Percentiles rank a stretch among this genome's conserved stretches.
phyloP scores from a whole-genome alignment of 495 filamentous ascomycete genomes.

The Tetracladium marchalianum region DNA sequence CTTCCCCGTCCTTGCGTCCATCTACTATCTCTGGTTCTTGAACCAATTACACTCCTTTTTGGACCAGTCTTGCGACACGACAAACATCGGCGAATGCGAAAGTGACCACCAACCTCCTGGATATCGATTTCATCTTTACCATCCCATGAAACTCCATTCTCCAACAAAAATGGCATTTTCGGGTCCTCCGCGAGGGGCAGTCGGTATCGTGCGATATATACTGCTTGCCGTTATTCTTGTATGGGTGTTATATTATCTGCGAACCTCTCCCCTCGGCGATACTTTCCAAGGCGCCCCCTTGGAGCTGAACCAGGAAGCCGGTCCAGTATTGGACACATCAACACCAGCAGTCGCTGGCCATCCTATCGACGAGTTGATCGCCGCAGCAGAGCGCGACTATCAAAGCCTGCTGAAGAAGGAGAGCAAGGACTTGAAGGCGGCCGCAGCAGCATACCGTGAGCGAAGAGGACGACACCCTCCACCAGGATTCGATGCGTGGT shows the following conservation, averaged over 20 bases:
- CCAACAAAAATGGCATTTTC: slow-evolving; percentile 16
- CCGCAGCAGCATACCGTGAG: slow-evolving; percentile 51
- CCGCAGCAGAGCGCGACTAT: slow-evolving; percentile 31
- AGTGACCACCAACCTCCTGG: too few relatives aligned
- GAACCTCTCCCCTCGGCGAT: background rate
- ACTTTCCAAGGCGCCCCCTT: background rate
- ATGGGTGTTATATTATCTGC: slow-evolving; percentile 4
- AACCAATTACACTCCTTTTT: too few relatives aligned
- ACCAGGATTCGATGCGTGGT: slow-evolving; percentile 64
- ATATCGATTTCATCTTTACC: background rate
- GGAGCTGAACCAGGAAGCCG: background rate
- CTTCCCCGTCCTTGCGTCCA: too few relatives aligned
- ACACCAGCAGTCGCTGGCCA: slow-evolving; percentile 17
- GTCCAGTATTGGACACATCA: background rate
- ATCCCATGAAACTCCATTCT: slow-evolving; percentile 12
- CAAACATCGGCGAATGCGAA: too few relatives aligned
- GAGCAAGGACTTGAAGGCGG: slow-evolving; percentile 41
- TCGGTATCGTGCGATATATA: slow-evolving; percentile 6
- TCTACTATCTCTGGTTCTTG: too few relatives aligned
- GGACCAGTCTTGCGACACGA: too few relatives aligned
- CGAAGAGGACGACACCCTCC: slow-evolving; percentile 61
- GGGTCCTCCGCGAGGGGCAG: slow-evolving; percentile 12
- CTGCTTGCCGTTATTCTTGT: slow-evolving; percentile 7
- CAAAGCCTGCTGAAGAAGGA: slow-evolving; percentile 27
- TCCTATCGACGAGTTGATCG: slow-evolving; percentile 37